Base-by-base conservation (phyloP, 83 land plant genomes). In the Picea mariana region DNA sequence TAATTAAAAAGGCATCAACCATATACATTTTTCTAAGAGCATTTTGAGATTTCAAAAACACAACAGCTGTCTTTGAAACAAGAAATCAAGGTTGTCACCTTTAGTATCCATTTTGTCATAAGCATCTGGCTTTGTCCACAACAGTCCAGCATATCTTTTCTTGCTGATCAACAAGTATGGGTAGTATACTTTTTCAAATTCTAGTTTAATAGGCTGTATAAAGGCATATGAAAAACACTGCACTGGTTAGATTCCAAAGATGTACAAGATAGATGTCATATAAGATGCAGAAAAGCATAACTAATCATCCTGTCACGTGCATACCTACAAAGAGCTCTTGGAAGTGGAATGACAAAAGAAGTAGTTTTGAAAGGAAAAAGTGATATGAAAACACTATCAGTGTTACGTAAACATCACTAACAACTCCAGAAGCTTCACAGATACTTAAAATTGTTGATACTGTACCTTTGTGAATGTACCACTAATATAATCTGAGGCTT, bases 21-120 rank as follows among this genome's bases (percentile, higher is more conserved):
- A 5, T 62, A 26, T 58, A 42, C 67, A 67, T 26, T 38, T 16
- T 62, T 79, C 47, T 75, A 52, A 49, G 40, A 12, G 27, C 34
- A 38, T 62, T 60, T 58, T 44, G 78, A 79, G 16, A 4, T 9
- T 52, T 44, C n/a, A 20, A 15, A 79, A 81, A 65, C 55, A 78
- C 20, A n/a, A 80, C 15, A 18, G 21, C 81, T 26, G 71, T 21
- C 27, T 12, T 67, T 81, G 67, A 16, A 58, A 63, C 31, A 80
- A 6, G 8, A 64, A n/a, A 75, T 4, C 75, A 65, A 0, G 16
- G 42, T 63, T 9, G n/a, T 38, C 82, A 95, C 99, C 98, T 94
- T 97, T 97, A 23, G 98, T 91, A 78, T 97, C 99, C 99, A 97
- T 97, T 85, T 97, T 97, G 86, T 97, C 99, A 83, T 91, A 91